Percentiles rank a stretch among this genome's conserved stretches.
Evolutionary conservation across 306 rosid genomes (phyloP).

Genomic region (cucumber (Cucumis sativus)): Cucumber_9930_V3 NC_026659.2:21378001-21378500

Average conservation of each 20-base stretch:
- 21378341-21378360: constrained; percentile 99
- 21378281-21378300: constrained; percentile 51
- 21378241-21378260: constrained; percentile 99
- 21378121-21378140: constrained; percentile 7
- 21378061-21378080: constrained; percentile 93
- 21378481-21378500: constrained; percentile 28
- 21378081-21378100: constrained; percentile 94
- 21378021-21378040: constrained; percentile 43
- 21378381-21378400: constrained; percentile 95
- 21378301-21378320: constrained; percentile 97
- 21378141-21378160: neutral
- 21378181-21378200: constrained; percentile 99
- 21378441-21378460: constrained; percentile 98
- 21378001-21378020: constrained; percentile 98
- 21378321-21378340: constrained; percentile 95
- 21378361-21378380: constrained; percentile 97
- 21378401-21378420: constrained; percentile 98
- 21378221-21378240: constrained; percentile 95
- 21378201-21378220: constrained; percentile 98
- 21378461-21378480: constrained; percentile 97
- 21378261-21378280: constrained; percentile 73
- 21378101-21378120: constrained; percentile 6
- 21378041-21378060: constrained; percentile 92
- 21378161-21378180: constrained; percentile 64
- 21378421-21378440: constrained; percentile 99